Conservation (phyloP, 2,329 filamentous ascomycete genomes). For the Venturia aucupariae region DNA sequence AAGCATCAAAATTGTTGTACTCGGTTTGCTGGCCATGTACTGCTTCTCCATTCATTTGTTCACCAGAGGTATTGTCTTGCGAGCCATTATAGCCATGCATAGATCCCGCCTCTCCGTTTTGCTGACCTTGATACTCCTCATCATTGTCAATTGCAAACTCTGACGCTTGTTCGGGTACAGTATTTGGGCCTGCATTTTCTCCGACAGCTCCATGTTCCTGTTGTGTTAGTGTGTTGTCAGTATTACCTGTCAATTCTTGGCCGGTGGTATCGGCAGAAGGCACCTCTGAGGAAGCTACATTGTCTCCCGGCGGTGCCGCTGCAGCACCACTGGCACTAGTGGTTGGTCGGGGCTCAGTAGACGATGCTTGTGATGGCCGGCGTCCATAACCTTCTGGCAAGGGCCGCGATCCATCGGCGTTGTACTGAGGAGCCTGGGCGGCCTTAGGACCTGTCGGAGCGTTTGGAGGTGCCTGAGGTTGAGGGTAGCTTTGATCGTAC, state of each 20-base stretch:
- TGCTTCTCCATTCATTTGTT: not conserved
- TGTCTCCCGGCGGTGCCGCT: not conserved
- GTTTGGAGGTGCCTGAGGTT: conserved; percentile 18
- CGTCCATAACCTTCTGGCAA: conserved; percentile 7
- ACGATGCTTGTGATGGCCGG: conserved; percentile 7
- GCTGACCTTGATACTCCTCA: not conserved
- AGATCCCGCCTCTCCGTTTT: not conserved
- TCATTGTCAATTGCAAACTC: not conserved
- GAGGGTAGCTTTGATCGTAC: conserved; percentile 27
- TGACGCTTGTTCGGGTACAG: not conserved
- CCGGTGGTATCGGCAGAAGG: not conserved
- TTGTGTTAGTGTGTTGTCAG: conserved; percentile 8
- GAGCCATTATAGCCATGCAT: conserved; percentile 1
- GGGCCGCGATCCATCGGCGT: conserved; percentile 5
- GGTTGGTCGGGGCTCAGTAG: not conserved
- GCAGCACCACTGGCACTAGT: not conserved
- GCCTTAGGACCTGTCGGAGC: conserved; percentile 13
- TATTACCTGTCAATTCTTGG: conserved; percentile 8
- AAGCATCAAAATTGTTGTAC: conserved; percentile 1
- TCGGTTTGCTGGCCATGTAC: not conserved
- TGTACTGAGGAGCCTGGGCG: conserved; percentile 5
- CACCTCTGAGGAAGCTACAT: not conserved
- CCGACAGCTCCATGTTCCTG: conserved; percentile 1
- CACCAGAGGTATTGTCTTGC: not conserved
- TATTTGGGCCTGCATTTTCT: not conserved